Base-by-base conservation (phyloP, 2,329 filamentous ascomycete genomes). In the Aureobasidium sp. region DNA sequence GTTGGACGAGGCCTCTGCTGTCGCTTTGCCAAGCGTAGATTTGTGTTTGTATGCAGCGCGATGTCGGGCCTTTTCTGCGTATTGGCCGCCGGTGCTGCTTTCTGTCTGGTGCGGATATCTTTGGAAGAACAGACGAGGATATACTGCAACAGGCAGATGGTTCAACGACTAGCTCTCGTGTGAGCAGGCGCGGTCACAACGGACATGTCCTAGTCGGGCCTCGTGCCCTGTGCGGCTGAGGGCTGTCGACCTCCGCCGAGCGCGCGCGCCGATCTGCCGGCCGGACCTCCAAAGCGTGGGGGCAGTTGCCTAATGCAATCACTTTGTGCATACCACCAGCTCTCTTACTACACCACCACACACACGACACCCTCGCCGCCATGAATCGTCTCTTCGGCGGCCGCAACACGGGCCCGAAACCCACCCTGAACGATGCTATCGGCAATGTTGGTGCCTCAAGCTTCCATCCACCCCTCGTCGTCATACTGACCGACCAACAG, bases 361-460 rank as follows among this genome's bases (percentile, higher is more conserved):
- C 47, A 36, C 29, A 36, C 45, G 25, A 48, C 45, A 4, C 9
- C 39, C 49, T 31, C 22, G 31, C 12, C 76, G 81, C 61, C 66
- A 97, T 99, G 94, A 97, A 99, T 76, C 90, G 94, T 70, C 83
- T 99, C 69, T 99, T 99, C 75, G 94, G 94, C 73, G 84, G 88
- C 69, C 94, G 92, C 78, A 88, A 84, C 77, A 87, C 89, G 67
- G 87, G 87, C 66, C 92, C 94, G 61, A 97, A 97, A 78, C 91
- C 94, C 15, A 93, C 89, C 56, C 89, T 97, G 68, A 85, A 84
- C 77, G 82, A 84, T 69, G 92, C 92, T 68, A 96, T 97, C 71
- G 76, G 81, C 74, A 94, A 90, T 81, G 88, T 94, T 76, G 65
- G 76, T 65, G 36, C 29, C 68, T 51, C 34, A 1, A 12, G 5